A percentile compares a stretch with the other conserved stretches of the same genome.
Evolutionary conservation across 208 protist genomes (phyloP).

Genomic region (Trypanosoma platydactyli): DNA sequence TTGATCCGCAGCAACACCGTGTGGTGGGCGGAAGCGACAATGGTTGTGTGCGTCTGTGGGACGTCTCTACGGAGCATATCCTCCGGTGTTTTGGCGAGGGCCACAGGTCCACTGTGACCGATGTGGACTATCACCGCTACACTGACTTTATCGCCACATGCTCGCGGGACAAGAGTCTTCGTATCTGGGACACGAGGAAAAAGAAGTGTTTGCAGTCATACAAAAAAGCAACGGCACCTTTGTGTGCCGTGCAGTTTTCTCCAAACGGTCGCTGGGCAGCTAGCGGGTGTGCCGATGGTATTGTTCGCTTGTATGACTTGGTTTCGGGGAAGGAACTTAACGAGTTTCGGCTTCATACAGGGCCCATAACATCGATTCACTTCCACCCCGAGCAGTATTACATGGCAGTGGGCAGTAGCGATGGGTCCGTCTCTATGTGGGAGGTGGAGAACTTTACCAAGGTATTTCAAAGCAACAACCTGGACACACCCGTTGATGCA

Average conservation of each 20-base stretch:
- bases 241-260: slow-evolving; percentile 70
- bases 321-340: slow-evolving; percentile 41
- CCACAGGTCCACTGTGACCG: slow-evolving; percentile 69
- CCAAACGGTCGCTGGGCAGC: slow-evolving; percentile 70
- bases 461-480: slow-evolving; percentile 48
- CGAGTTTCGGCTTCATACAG: slow-evolving; percentile 55
- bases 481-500: slow-evolving; percentile 58
- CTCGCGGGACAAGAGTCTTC: slow-evolving; percentile 72
- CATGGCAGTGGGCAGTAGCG: slow-evolving; percentile 65
- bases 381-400: slow-evolving; percentile 80
- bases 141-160: slow-evolving; percentile 71
- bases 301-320: slow-evolving; percentile 78
- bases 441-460: slow-evolving; percentile 61
- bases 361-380: slow-evolving; percentile 74
- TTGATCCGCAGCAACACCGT: slow-evolving; percentile 54
- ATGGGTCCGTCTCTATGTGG: slow-evolving; percentile 78
- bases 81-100: slow-evolving; percentile 59
- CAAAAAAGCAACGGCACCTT: slow-evolving; percentile 54
- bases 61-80: slow-evolving; percentile 57
- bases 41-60: slow-evolving; percentile 67
- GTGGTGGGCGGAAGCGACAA: slow-evolving; percentile 63
- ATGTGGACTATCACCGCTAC: slow-evolving; percentile 54
- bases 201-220: slow-evolving; percentile 68
- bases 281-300: slow-evolving; percentile 68
- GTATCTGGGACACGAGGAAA: slow-evolving; percentile 88